Conservation (phyloP, 805 yeast genomes). For the Starmerella davenportii region DNA sequence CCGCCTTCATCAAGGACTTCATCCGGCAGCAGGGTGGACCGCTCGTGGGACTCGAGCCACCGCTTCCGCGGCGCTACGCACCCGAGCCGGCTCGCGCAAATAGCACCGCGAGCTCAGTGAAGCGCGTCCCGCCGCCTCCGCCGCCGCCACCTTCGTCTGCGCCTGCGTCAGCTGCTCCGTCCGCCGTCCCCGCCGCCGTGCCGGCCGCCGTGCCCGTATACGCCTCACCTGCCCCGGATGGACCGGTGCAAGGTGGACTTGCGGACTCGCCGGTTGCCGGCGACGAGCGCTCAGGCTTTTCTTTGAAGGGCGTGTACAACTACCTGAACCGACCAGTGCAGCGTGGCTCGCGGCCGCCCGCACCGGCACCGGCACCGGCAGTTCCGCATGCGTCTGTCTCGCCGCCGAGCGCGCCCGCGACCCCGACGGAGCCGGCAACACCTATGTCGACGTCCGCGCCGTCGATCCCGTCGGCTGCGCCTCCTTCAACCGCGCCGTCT, state of each 20-base stretch:
- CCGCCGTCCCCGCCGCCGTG: not conserved
- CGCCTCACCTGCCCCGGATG: too few relatives aligned
- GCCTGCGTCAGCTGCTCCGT: too few relatives aligned
- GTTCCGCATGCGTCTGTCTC: slow-evolving; percentile 1
- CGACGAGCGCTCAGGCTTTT: not conserved
- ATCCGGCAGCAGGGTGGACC: slow-evolving; percentile 61
- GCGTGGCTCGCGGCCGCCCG: slow-evolving; percentile 1
- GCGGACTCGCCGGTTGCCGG: not conserved
- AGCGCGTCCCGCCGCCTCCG: slow-evolving; percentile 18
- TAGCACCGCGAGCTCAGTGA: not conserved
- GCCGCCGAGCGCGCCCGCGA: slow-evolving; percentile 2
- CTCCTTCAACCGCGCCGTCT: slow-evolving; percentile 4
- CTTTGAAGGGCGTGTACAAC: not conserved
- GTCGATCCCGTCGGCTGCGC: slow-evolving; percentile 4
- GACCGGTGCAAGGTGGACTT: not conserved
- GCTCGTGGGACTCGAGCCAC: slow-evolving; percentile 68
- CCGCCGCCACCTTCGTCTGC: slow-evolving; percentile 25
- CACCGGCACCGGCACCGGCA: slow-evolving; percentile 6
- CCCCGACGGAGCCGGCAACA: slow-evolving; percentile 4
- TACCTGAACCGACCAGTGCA: not conserved
- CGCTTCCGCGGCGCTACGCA: slow-evolving; percentile 43
- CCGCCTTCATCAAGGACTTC: slow-evolving; percentile 65
- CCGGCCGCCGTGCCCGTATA: not conserved
- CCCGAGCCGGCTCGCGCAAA: slow-evolving; percentile 7
- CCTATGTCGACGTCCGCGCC: slow-evolving; percentile 5